Evolutionary conservation across 495 filamentous ascomycete genomes (phyloP), one percentile per base, ranked within the genome.

Genomic region (Penicillium parvum): DNA sequence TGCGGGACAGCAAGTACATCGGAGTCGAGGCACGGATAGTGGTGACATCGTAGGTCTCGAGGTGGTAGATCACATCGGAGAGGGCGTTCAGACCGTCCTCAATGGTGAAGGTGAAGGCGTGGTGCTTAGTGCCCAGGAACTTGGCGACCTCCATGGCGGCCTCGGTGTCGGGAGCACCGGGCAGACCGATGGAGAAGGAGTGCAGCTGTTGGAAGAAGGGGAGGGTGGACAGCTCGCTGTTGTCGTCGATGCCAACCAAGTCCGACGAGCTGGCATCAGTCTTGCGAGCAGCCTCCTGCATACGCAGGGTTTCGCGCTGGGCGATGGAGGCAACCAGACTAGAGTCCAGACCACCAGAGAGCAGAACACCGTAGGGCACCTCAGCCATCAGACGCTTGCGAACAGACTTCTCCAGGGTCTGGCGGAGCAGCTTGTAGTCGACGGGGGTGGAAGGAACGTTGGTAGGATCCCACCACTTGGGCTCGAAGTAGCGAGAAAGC

Each of bases 301-400:
- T 71, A 46, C 87, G 79, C 33, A 86, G 63, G 3, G 84, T 96
- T 64, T 97, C 94, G 21, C 92, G 77, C 68, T 96, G 90, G 10
- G 92, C 94, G 60, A 98, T 98, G 9, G 92, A 79, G 18, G 92
- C 92, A 23, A 96, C 89, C 65, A 98, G 71, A 59, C 86, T 92
- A 20, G 94, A 97, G 70, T 98, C 92, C 34, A 98, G 76, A 56
- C 92, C 92, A 56, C 92, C 92, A 20, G 94, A 97, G 14, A 98
- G 75, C 34, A 98, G 72, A 11, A 98, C 92, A 65, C 92, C 92
- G 62, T 96, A 98, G 12, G 92, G 92, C 33, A 98, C 92, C 68
- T 98, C 92, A 14, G 92, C 92, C 92, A 98, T 98, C 57, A 98
- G 73, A 44, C 92, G 81, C 72, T 98, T 98, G 55, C 92, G 81